Evolutionary conservation across 371 early-diverging fungal species (phyloP), one percentile per base, ranked within the genome.

Genomic region (Mucor circinelloides): DNA sequence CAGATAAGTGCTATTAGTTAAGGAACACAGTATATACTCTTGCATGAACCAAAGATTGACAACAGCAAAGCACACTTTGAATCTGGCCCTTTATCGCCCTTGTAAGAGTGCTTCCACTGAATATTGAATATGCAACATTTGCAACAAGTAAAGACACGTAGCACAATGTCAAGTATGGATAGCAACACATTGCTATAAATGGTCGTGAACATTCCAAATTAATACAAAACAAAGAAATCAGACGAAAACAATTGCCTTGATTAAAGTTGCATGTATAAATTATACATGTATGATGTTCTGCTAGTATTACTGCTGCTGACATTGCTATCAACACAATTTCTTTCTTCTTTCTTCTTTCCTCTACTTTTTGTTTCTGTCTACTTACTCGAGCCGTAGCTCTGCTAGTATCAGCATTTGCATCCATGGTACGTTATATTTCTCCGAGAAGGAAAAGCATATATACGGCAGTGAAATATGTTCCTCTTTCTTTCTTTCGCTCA

Each of bases 391-490:
- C 40, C 13, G 17, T 17, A 40, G 25, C 50, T 50, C 25, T 50
- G 27, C 27, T 13, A 48, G 2, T 9, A 9, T 23, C 40, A 40
- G 17, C 17, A 40, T 17, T 40, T 17, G 40, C 40, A 40, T 25
- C 1, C 19, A 68, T 68, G 68, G 68, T 68, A 52, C 46, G 63
- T 68, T 64, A 42, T 62, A 63, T 68, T 61, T 68, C 52, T 58
- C 50, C 48, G 58, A 57, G 32, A 57, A 12, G 48, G 23, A 3
- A 23, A 17, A 40, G 40, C 40, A 48, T 48, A 28, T 17, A 55
- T 30, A 55, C 19, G 52, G 25, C 58, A 48, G 17, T 23, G 48
- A 48, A 48, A 48, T 48, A 48, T 23, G 27, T 59, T 38, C 25
- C 23, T 19, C 4, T 44, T 44, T 31, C 44, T 27, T 30, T 15